Evolutionary conservation across 306 rosid species (phyloP).

Genomic region (Senna siamea): DNA sequence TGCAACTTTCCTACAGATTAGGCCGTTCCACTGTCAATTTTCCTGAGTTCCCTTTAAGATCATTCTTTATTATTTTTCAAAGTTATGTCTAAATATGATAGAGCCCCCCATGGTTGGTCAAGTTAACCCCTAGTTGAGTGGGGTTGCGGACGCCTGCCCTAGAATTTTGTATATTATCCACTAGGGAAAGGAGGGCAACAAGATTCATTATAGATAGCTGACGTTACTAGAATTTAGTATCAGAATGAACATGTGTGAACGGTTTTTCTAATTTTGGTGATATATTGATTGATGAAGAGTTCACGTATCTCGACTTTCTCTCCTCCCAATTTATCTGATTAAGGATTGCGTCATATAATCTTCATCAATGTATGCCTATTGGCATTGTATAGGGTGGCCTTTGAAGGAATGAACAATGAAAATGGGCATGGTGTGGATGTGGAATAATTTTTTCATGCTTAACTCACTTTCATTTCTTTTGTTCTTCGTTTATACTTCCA

Average conservation of each 20-base stretch:
- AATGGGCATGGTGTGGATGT: neutral
- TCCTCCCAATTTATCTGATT: neutral
- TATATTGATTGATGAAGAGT: neutral
- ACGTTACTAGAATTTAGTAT: conserved; percentile 23
- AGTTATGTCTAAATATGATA: conserved; percentile 36
- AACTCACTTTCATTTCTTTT: no score
- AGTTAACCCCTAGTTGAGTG: conserved; percentile 17
- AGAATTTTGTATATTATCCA: conserved; percentile 51
- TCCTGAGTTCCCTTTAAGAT: conserved; percentile 41
- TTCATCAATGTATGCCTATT: neutral
- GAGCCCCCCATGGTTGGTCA: neutral
- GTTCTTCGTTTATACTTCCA: neutral
- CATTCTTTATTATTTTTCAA: conserved; percentile 39
- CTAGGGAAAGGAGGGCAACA: conserved; percentile 8
- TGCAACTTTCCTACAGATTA: conserved; percentile 20
- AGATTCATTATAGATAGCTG: neutral
- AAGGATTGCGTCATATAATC: neutral
- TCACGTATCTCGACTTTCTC: neutral
- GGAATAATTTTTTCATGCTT: neutral
- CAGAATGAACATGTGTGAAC: neutral
- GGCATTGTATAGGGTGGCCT: neutral
- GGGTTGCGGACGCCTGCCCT: conserved; percentile 28
- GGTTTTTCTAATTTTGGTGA: neutral
- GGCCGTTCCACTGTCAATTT: conserved; percentile 33
- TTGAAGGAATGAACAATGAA: neutral